Evolutionary conservation across 164 flowering plant species (phyloP), one percentile per base, ranked within the genome.

Genomic region (Platanus orientalis): DNA sequence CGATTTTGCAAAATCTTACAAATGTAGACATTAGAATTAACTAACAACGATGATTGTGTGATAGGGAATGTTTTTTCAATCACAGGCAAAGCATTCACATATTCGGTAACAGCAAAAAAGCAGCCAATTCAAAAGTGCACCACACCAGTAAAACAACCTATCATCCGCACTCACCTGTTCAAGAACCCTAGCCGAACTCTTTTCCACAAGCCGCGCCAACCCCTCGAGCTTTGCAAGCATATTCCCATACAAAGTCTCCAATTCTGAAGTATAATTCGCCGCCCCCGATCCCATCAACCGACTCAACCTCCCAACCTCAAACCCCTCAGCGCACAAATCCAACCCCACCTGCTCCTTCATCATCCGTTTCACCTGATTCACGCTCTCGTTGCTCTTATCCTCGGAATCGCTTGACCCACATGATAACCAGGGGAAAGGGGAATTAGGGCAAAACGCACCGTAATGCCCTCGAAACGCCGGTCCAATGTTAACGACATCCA

Each of bases 391-490:
- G 19, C 59, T 49, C 7, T 16, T 81, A n/a, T 60, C 62, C 44
- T 63, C 64, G 52, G 79, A 67, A 12, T 66, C 73, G 65, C 75
- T 61, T 44, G 72, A 4, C 11, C 70, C 81, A 44, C 78, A 80
- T 1, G 69, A 28, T 69, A 94, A 34, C 50, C 28, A 60, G n/a
- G 98, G 97, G 42, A 91, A 80, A 2, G 71, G 63, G 7, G 95
- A 80, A 54, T 54, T 80, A 14, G 98, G 90, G 64, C 71, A 68
- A 55, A 91, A 94, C 1, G 75, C 66, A 10, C 81, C 81, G 61
- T 94, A 94, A 62, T 87, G 85, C 9, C 80, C 83, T 0, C 97
- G 81, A 61, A 91, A 94, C 4, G 81, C 89, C 1, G 98, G 97
- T 0, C 97, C 98, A 47, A 94, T 78, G 67, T 94, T 94, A 26